Evolutionary conservation across 164 flowering plant species (phyloP).

Genomic region (Annona squamosa): DNA sequence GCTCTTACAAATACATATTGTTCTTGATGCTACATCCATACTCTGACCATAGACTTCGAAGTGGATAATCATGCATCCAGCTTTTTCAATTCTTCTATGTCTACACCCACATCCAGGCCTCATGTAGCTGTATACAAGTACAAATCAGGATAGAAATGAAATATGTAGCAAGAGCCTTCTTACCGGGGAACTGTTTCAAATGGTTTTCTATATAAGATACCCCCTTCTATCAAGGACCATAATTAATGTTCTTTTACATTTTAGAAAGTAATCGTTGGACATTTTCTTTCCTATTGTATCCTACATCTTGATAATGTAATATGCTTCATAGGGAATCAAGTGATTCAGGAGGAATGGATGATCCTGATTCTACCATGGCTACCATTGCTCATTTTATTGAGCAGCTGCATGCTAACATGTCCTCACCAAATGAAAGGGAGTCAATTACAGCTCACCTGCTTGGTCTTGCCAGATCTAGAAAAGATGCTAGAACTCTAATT

Average conservation of each 20-base stretch:
- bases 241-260: not conserved
- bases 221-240: not conserved
- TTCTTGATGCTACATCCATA: not conserved
- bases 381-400: slow-evolving; percentile 71
- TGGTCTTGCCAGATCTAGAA: slow-evolving; percentile 54
- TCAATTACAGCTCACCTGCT: slow-evolving; percentile 69
- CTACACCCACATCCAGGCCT: not conserved
- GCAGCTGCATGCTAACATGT: slow-evolving; percentile 67
- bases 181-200: not conserved
- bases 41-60: not conserved
- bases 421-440: slow-evolving; percentile 75
- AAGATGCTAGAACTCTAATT: slow-evolving; percentile 65
- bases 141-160: no score
- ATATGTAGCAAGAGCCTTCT: not conserved
- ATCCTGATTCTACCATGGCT: slow-evolving; percentile 56
- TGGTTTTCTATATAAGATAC: not conserved
- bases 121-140: not conserved
- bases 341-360: slow-evolving; percentile 54
- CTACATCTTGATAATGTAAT: not conserved
- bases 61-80: not conserved
- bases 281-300: not conserved
- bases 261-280: not conserved
- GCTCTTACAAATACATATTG: not conserved
- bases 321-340: slow-evolving; percentile 51
- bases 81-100: not conserved